phyloP scores from a whole-genome alignment of 2,329 filamentous ascomycete species.

The Aspergillus intermedius region DNA sequence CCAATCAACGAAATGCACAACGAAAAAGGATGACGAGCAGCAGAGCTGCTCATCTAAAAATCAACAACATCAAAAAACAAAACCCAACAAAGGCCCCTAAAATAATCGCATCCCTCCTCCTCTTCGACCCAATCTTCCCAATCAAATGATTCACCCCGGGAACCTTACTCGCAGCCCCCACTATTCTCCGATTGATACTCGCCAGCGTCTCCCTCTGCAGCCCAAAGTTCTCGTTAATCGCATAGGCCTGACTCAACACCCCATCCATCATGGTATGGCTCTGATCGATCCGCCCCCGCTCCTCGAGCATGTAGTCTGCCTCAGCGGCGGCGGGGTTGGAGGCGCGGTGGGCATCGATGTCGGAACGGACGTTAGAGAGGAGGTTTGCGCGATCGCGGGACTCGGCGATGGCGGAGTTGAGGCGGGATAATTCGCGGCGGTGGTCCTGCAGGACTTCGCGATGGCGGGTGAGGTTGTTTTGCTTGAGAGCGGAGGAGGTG shows the following conservation, averaged over 20 bases:
- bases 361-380: constrained; percentile 79
- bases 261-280: constrained; percentile 84
- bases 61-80: constrained; percentile 82
- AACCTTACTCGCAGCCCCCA: constrained; percentile 79
- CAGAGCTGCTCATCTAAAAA: constrained; percentile 54
- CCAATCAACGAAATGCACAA: neutral
- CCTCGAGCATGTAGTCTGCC: constrained; percentile 94
- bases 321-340: constrained; percentile 76
- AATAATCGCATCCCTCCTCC: constrained; percentile 90
- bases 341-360: constrained; percentile 82
- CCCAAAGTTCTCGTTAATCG: constrained; percentile 85
- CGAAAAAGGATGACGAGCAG: neutral
- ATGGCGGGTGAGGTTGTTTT: constrained; percentile 88
- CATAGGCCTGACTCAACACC: constrained; percentile 91
- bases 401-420: constrained; percentile 66
- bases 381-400: constrained; percentile 84
- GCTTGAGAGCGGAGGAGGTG: constrained; percentile 87
- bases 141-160: constrained; percentile 92
- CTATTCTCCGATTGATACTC: constrained; percentile 86
- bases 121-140: constrained; percentile 85
- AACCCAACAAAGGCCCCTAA: constrained; percentile 85
- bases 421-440: constrained; percentile 69
- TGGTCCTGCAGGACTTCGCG: constrained; percentile 86
- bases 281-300: constrained; percentile 77
- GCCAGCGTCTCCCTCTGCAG: constrained; percentile 80